These are phyloP conservation scores for Pezizomycotina sp. DNA, from an alignment of 2,329 filamentous ascomycete genomes.

Conservation along the genomic window DNA sequence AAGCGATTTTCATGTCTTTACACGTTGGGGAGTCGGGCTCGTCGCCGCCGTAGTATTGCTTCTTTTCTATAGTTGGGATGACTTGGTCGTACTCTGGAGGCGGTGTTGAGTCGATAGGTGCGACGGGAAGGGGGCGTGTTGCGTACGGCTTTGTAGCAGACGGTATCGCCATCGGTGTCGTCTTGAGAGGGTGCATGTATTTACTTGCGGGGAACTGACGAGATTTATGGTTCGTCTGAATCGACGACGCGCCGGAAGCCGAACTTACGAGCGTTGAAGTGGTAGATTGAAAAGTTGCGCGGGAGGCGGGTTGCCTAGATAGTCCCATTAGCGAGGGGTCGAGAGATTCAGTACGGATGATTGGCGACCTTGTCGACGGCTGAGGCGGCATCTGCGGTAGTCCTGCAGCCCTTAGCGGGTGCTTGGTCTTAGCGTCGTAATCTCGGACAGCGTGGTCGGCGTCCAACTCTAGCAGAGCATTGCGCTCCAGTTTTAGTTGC, in stretches of 20 bases:
- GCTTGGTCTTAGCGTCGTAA: too few relatives aligned
- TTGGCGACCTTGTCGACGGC: too few relatives aligned
- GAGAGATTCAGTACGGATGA: too few relatives aligned
- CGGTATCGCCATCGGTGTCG: slow-evolving; percentile 13
- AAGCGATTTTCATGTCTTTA: too few relatives aligned
- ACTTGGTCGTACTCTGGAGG: slow-evolving; percentile 18
- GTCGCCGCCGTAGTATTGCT: too few relatives aligned
- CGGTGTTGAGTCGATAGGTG: slow-evolving; percentile 13
- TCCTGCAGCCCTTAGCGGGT: too few relatives aligned
- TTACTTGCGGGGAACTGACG: slow-evolving; percentile 13
- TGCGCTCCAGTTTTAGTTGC: slow-evolving; percentile 14
- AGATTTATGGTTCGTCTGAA: slow-evolving; percentile 1
- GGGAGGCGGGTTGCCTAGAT: too few relatives aligned
- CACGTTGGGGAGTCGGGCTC: too few relatives aligned
- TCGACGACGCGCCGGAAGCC: slow-evolving; percentile 8
- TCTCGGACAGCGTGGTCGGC: too few relatives aligned
- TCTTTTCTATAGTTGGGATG: too few relatives aligned
- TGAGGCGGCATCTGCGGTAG: too few relatives aligned
- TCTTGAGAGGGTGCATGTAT: slow-evolving; percentile 15
- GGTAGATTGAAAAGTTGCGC: slow-evolving; percentile 7
- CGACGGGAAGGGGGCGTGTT: slow-evolving; percentile 14
- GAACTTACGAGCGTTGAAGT: slow-evolving; percentile 15
- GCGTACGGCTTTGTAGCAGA: slow-evolving; percentile 11
- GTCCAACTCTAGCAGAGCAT: slow-evolving; percentile 15
- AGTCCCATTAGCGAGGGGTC: too few relatives aligned